phyloP scores from a whole-genome alignment of 164 flowering plant species.

The Magnolia officinalis region DNA sequence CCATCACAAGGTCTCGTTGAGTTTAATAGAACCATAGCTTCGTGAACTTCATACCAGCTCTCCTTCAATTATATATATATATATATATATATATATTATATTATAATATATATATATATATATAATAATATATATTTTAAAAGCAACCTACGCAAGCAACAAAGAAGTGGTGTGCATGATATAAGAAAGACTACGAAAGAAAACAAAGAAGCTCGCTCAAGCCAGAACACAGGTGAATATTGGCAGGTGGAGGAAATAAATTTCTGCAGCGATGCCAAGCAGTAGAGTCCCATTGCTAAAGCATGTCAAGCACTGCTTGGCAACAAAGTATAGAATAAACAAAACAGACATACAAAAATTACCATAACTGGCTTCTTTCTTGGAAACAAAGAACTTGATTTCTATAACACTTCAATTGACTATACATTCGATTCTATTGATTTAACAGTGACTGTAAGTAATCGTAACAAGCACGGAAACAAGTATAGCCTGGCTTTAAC shows the following conservation, averaged over 20 bases:
- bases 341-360: not conserved
- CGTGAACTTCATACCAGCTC: no score
- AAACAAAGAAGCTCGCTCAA: not conserved
- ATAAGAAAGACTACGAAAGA: not conserved
- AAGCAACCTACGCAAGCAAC: no score
- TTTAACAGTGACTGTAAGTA: not conserved
- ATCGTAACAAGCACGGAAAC: not conserved
- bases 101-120: no score
- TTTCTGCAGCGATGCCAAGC: not conserved
- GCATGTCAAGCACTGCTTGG: not conserved
- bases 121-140: no score
- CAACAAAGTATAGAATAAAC: not conserved
- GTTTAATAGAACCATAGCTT: no score
- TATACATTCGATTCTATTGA: not conserved
- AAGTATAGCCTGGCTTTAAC: not conserved
- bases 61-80: no score
- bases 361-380: not conserved
- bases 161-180: no score
- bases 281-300: not conserved
- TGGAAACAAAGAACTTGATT: not conserved
- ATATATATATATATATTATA: no score
- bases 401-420: not conserved
- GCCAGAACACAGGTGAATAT: not conserved
- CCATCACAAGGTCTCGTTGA: no score
- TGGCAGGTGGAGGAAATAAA: not conserved